Evolutionary conservation across 495 filamentous ascomycete species (phyloP).

Genomic region (Aspergillus affinis): DNA sequence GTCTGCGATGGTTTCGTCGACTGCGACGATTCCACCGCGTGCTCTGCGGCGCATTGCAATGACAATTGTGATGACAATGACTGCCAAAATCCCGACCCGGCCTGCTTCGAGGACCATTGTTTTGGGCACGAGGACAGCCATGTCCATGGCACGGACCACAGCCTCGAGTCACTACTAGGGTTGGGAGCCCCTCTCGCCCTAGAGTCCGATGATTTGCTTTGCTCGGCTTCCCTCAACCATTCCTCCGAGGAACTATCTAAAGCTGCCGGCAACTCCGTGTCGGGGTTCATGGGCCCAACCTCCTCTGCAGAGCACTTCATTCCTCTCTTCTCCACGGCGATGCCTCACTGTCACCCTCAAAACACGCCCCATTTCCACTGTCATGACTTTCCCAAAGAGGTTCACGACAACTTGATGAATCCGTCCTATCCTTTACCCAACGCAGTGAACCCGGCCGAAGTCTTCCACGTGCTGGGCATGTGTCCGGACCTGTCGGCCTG

Average conservation of each 20-base stretch:
- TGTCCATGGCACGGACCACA: conserved; percentile 26
- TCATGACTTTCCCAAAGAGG: conserved; percentile 35
- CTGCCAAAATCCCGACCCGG: conserved; percentile 32
- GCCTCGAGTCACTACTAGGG: conserved; percentile 38
- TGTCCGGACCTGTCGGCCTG: conserved; percentile 37
- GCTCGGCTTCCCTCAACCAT: conserved; percentile 23
- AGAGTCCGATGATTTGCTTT: conserved; percentile 31
- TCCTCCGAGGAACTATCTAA: conserved; percentile 21
- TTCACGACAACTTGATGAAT: conserved; percentile 25
- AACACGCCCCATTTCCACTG: conserved; percentile 34
- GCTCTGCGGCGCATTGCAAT: conserved; percentile 41
- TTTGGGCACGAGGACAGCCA: conserved; percentile 22
- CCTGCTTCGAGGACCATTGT: conserved; percentile 47
- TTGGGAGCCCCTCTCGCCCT: conserved; percentile 32
- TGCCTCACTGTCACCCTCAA: conserved; percentile 37
- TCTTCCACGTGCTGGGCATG: conserved; percentile 44
- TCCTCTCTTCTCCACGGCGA: conserved; percentile 29
- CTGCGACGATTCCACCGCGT: conserved; percentile 41
- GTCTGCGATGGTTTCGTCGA: conserved; percentile 48
- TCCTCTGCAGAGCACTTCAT: conserved; percentile 27
- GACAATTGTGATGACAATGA: conserved; percentile 27
- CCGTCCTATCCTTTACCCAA: conserved; percentile 28
- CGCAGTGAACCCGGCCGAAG: conserved; percentile 39
- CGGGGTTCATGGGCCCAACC: conserved; percentile 19
- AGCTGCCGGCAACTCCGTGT: conserved; percentile 17